Evolutionary conservation across 116 monocot genomes (phyloP).

Genomic region (Dioscorea cayenensis): DNA sequence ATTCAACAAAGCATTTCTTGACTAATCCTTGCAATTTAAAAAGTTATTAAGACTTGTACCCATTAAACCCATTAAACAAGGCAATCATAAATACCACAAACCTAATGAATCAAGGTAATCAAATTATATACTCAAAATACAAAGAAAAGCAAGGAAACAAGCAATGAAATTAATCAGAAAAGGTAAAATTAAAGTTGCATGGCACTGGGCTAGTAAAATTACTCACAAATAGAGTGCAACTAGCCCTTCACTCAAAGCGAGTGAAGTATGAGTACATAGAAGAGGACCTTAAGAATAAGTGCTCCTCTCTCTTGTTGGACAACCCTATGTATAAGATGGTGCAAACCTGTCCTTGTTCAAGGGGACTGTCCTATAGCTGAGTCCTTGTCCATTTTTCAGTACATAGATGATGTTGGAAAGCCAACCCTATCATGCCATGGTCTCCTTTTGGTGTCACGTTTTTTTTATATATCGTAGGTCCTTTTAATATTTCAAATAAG

Average conservation of each 20-base stretch:
- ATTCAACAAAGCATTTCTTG: too few relatives aligned
- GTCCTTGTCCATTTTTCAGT: constrained; percentile 76
- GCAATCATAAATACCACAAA: too few relatives aligned
- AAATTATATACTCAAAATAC: too few relatives aligned
- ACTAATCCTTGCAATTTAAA: too few relatives aligned
- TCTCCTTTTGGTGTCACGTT: constrained; percentile 69
- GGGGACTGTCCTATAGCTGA: constrained; percentile 47
- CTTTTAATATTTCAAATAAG: constrained; percentile 23
- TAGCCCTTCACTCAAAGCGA: constrained; percentile 69
- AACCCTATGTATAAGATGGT: constrained; percentile 79
- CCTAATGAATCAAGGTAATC: too few relatives aligned
- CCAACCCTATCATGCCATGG: constrained; percentile 25
- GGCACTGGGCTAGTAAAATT: constrained; percentile 77
- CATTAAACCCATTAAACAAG: too few relatives aligned
- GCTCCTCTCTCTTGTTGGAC: constrained; percentile 45
- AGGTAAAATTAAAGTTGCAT: constrained; percentile 36
- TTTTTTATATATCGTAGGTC: constrained; percentile 12
- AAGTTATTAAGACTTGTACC: too few relatives aligned
- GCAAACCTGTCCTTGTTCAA: constrained; percentile 60
- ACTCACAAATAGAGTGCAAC: constrained; percentile 74
- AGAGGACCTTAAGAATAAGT: constrained; percentile 57
- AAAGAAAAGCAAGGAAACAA: too few relatives aligned
- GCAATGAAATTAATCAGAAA: not conserved
- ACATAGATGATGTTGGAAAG: constrained; percentile 60
- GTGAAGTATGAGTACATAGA: constrained; percentile 66